phyloP scores from a whole-genome alignment of 805 yeast species.

The Candida caryicola region DNA sequence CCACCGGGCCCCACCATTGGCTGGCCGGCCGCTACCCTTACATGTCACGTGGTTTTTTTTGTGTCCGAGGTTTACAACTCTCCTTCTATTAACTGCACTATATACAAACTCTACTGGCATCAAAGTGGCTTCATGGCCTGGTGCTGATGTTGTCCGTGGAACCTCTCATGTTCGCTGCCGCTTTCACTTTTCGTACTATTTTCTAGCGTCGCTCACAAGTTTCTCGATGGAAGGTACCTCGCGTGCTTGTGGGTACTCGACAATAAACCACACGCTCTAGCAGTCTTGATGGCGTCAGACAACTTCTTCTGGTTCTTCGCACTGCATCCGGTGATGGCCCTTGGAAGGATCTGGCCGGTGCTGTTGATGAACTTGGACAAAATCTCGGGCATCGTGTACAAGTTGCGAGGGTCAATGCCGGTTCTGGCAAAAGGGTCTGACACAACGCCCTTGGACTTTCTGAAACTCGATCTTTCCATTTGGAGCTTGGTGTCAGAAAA shows the following conservation, averaged over 20 bases:
- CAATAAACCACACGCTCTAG: conserved; percentile 76
- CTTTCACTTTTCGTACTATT: not conserved
- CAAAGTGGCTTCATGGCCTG: too few relatives aligned
- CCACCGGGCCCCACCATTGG: too few relatives aligned
- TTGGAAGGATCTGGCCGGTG: conserved; percentile 74
- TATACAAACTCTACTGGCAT: too few relatives aligned
- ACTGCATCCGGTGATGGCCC: conserved; percentile 66
- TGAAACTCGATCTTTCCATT: conserved; percentile 42
- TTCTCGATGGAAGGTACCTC: conserved; percentile 41
- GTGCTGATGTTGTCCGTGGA: not conserved
- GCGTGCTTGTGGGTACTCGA: conserved; percentile 70
- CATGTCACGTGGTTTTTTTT: too few relatives aligned
- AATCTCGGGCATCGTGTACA: conserved; percentile 69
- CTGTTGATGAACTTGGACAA: conserved; percentile 63
- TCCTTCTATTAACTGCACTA: too few relatives aligned
- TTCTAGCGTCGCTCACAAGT: conserved; percentile 19
- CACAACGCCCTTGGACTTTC: conserved; percentile 15
- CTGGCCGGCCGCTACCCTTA: too few relatives aligned
- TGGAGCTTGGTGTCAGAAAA: conserved; percentile 35
- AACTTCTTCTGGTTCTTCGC: conserved; percentile 66
- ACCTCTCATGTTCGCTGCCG: not conserved
- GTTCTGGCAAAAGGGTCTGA: conserved; percentile 42
- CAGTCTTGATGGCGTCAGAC: conserved; percentile 75
- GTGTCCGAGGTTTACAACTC: too few relatives aligned
- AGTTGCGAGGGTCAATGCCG: conserved; percentile 64